These are phyloP conservation scores for Chimonanthus salicifolius DNA, from an alignment of 164 flowering plant genomes.

Conservation along the genomic window DNA sequence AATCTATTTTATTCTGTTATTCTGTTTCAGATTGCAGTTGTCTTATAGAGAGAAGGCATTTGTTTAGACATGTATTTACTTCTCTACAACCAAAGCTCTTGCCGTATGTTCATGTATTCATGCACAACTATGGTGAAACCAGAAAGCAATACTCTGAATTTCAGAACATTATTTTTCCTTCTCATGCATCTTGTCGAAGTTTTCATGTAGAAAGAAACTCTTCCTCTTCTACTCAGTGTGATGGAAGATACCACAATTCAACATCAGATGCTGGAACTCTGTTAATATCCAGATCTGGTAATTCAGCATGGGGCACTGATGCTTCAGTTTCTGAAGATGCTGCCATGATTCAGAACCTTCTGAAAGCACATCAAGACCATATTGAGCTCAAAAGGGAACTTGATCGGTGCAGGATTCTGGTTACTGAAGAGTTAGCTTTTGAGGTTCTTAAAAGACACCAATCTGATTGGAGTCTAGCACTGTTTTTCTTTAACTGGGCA, in stretches of 20 bases:
- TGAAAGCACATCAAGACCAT: constrained; percentile 26
- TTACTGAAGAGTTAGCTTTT: constrained; percentile 55
- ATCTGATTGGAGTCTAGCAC: constrained; percentile 70
- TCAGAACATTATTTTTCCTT: not conserved
- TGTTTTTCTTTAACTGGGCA: constrained; percentile 65
- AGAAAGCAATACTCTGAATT: not conserved
- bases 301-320: not conserved
- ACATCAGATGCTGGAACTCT: not conserved
- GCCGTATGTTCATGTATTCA: constrained; percentile 12
- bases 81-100: not conserved
- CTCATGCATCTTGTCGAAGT: not conserved
- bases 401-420: constrained; percentile 18
- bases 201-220: constrained; percentile 4
- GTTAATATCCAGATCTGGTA: not conserved
- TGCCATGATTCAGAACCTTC: constrained; percentile 39
- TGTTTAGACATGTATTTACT: not conserved
- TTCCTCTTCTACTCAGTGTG: not conserved
- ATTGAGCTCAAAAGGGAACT: constrained; percentile 41
- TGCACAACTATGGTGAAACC: constrained; percentile 3
- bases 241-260: not conserved
- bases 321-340: constrained; percentile 18
- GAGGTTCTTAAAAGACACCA: constrained; percentile 56
- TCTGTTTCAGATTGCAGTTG: constrained; percentile 2
- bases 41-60: not conserved
- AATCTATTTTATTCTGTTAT: not conserved